Percentiles rank a stretch among this genome's conserved stretches.
Conservation (phyloP, 805 yeast genomes). For the Wickerhamiella spandovensis region DNA sequence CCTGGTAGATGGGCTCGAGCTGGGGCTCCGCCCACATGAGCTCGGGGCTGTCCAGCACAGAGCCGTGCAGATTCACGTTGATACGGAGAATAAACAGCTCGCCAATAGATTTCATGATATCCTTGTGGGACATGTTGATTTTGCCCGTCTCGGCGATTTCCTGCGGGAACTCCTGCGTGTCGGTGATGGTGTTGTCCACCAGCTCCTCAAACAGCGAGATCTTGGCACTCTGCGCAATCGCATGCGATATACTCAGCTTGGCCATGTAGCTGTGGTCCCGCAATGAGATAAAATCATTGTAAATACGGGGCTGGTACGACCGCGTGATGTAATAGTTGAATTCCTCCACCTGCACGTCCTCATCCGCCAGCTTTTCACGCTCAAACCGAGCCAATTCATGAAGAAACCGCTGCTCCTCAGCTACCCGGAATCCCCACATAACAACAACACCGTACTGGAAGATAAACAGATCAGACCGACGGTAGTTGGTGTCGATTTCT, state of each 20-base stretch:
- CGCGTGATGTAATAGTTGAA: constrained; percentile 89
- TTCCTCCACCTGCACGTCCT: constrained; percentile 88
- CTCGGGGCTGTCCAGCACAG: constrained; percentile 88
- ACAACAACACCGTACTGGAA: constrained; percentile 97
- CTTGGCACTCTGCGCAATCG: constrained; percentile 89
- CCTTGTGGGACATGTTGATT: constrained; percentile 85
- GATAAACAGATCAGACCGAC: constrained; percentile 74
- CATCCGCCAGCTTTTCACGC: constrained; percentile 77
- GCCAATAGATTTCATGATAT: constrained; percentile 94
- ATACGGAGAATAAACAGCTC: constrained; percentile 71
- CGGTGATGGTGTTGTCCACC: constrained; percentile 93
- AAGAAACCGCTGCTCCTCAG: constrained; percentile 72
- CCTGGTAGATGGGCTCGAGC: constrained; percentile 92
- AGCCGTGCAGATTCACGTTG: constrained; percentile 32
- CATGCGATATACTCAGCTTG: constrained; percentile 87
- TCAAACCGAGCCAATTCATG: constrained; percentile 79
- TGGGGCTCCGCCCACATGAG: constrained; percentile 99
- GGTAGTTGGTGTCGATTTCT: constrained; percentile 77
- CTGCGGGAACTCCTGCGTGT: constrained; percentile 92
- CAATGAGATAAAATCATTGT: constrained; percentile 87
- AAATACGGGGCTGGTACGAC: constrained; percentile 89
- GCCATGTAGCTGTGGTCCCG: constrained; percentile 84
- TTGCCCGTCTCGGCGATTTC: constrained; percentile 91
- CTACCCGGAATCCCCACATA: constrained; percentile 83
- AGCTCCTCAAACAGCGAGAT: constrained; percentile 90